Conservation (phyloP, 805 yeast species). For the Candida saitoana region DNA sequence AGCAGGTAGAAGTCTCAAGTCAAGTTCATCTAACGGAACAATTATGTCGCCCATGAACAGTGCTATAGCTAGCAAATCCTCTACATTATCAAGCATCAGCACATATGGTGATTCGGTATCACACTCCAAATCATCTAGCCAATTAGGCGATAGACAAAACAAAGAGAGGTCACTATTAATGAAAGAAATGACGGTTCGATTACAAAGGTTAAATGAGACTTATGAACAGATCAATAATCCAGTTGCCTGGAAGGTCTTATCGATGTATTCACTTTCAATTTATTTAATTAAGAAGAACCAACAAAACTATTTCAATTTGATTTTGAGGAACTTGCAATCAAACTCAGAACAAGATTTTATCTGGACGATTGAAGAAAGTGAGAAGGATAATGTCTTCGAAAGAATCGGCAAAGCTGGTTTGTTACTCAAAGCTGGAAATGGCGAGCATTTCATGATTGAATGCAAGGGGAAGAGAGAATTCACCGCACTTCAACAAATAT, state of each 20-base stretch:
- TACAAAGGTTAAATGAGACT: conserved; percentile 33
- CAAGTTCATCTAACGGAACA: conserved; percentile 22
- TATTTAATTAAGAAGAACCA: conserved; percentile 25
- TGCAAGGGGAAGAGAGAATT: conserved; percentile 42
- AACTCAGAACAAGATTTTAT: conserved; percentile 13
- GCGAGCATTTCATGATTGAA: conserved; percentile 38
- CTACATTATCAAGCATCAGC: conserved; percentile 21
- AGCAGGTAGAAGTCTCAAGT: conserved; percentile 7
- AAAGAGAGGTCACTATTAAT: conserved; percentile 13
- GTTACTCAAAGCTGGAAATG: conserved; percentile 27
- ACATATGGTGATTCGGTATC: conserved; percentile 8
- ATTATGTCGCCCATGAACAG: conserved; percentile 31
- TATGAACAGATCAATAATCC: conserved; percentile 26
- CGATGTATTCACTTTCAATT: conserved; percentile 35
- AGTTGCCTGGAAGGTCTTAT: conserved; percentile 41
- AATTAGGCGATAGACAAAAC: neutral
- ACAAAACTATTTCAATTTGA: conserved; percentile 25
- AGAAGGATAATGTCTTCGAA: conserved; percentile 25
- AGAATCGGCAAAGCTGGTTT: conserved; percentile 43
- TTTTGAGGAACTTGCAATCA: conserved; percentile 16
- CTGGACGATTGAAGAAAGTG: conserved; percentile 33
- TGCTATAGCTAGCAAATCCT: conserved; percentile 18
- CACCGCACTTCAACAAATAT: conserved; percentile 8
- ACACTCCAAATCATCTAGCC: neutral
- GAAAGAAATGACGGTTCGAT: conserved; percentile 30